Percentiles rank a stretch among this genome's conserved stretches.
These are phyloP conservation scores for Begonia masoniana DNA, from an alignment of 306 rosid genomes.

Conservation along the genomic window DNA sequence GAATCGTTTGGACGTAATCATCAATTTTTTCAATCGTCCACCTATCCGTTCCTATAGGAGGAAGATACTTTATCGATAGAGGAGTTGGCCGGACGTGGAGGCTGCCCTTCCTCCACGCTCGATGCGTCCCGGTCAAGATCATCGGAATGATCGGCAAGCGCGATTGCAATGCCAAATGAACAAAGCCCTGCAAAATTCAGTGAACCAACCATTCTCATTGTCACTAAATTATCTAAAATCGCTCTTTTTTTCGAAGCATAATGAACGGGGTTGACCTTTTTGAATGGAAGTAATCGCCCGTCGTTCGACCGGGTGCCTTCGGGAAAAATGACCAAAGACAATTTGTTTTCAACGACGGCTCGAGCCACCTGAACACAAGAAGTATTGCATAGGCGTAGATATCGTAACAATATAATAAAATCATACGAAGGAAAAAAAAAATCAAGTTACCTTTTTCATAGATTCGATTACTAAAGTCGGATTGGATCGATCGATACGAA, in stretches of 20 bases:
- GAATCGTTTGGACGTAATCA: slow-evolving; percentile 24
- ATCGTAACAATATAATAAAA: background rate
- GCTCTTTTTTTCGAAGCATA: too few species aligned
- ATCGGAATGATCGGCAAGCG: slow-evolving; percentile 50
- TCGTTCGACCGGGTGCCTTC: slow-evolving; percentile 48
- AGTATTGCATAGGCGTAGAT: slow-evolving; percentile 2
- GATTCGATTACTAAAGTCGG: slow-evolving; percentile 40
- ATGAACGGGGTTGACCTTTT: slow-evolving; percentile 22
- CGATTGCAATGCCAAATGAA: slow-evolving; percentile 53
- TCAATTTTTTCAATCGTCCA: slow-evolving; percentile 41
- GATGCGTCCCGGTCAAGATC: slow-evolving; percentile 43
- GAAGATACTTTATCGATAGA: slow-evolving; percentile 32
- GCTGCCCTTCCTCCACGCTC: slow-evolving; percentile 55
- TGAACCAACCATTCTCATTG: background rate
- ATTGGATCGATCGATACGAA: slow-evolving; percentile 59
- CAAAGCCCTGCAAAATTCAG: slow-evolving; percentile 38
- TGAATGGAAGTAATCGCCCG: slow-evolving; percentile 49
- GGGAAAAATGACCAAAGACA: slow-evolving; percentile 41
- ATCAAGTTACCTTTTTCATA: slow-evolving; percentile 30
- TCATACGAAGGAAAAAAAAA: background rate
- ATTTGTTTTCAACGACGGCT: slow-evolving; percentile 27
- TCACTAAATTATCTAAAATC: too few species aligned
- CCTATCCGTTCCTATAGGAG: slow-evolving; percentile 35
- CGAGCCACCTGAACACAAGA: slow-evolving; percentile 27
- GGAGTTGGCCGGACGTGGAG: slow-evolving; percentile 39